Base-by-base conservation (phyloP, 108 stramenopile genomes). In the Stephanodiscus minutulus region DNA sequence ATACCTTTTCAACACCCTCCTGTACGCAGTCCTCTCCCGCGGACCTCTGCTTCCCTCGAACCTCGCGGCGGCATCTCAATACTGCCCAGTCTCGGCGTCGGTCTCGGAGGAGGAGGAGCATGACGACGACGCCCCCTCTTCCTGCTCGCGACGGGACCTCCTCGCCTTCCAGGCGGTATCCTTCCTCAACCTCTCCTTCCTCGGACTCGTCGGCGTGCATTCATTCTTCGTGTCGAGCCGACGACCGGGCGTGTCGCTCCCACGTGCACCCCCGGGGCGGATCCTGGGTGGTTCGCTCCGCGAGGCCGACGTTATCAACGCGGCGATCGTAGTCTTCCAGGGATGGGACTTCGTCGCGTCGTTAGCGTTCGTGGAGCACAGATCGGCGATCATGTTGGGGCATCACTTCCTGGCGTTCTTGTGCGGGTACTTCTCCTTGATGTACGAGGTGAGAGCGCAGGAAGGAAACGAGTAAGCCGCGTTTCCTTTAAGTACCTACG, bases 321-420 rank as follows among this genome's bases (percentile, higher is more conserved):
- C 60, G 0, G 68, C 55, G 1, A 71, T 53, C 53, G 69, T 85
- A 27, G 75, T 74, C 8, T 88, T 87, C 61, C 90, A 91, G 66
- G 56, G 86, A 20, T 91, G 82, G 72, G 90, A 88, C 57, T 83
- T 91, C 22, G 20, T 86, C 36, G 61, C 78, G 31, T 77, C 82
- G 10, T 47, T 82, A 9, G 48, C 84, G 25, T 86, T 91, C 37
- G 71, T 59, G 20, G 84, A 85, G 46, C 86, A 87, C 70, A 61
- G 73, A 25, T 66, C 82, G 25, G 21, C 70, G 28, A 62, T 88
- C 25, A 83, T 91, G 75, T 28, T 91, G 43, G 64, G 58, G 21
- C 90, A 91, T 84, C 90, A 91, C 69, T 9, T 83, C 6, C 47
- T 88, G 65, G 85, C 88, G 27, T 85, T 77, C 13, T 8, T 79